Evolutionary conservation across 2,329 filamentous ascomycete species (phyloP).

Genomic region (Periconia sp.): DNA sequence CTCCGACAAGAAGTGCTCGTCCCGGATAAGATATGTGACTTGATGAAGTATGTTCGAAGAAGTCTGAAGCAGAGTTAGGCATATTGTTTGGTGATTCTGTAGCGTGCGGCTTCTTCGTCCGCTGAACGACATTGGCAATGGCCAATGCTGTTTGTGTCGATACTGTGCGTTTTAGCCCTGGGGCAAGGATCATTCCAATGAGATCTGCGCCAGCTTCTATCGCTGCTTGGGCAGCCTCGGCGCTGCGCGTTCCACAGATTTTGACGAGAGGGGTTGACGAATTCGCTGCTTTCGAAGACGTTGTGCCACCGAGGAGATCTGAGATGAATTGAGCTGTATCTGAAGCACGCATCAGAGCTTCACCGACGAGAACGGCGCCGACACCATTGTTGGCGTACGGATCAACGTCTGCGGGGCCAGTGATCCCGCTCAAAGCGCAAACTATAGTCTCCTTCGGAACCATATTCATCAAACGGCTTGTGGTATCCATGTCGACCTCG

Average conservation of each 20-base stretch:
- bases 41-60: conserved; percentile 67
- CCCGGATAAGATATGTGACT: conserved; percentile 56
- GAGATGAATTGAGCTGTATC: conserved; percentile 84
- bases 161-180: conserved; percentile 80
- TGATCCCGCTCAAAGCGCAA: conserved; percentile 93
- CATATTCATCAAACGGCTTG: conserved; percentile 83
- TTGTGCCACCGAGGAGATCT: conserved; percentile 72
- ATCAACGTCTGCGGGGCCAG: conserved; percentile 83
- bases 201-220: conserved; percentile 88
- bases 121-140: conserved; percentile 81
- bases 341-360: conserved; percentile 91
- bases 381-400: conserved; percentile 89
- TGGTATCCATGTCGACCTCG: conserved; percentile 93
- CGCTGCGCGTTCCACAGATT: conserved; percentile 89
- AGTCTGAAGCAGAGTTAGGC: conserved; percentile 63
- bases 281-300: conserved; percentile 15
- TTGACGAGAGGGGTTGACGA: conserved; percentile 71
- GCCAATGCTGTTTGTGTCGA: conserved; percentile 76
- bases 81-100: conserved; percentile 27
- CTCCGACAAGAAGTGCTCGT: conserved; percentile 83
- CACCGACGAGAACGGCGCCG: conserved; percentile 90
- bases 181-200: conserved; percentile 90
- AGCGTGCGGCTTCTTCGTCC: conserved; percentile 46
- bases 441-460: conserved; percentile 86
- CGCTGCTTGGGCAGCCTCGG: conserved; percentile 79